phyloP scores from a whole-genome alignment of 106 monocot species.

The Chionographis japonica region DNA sequence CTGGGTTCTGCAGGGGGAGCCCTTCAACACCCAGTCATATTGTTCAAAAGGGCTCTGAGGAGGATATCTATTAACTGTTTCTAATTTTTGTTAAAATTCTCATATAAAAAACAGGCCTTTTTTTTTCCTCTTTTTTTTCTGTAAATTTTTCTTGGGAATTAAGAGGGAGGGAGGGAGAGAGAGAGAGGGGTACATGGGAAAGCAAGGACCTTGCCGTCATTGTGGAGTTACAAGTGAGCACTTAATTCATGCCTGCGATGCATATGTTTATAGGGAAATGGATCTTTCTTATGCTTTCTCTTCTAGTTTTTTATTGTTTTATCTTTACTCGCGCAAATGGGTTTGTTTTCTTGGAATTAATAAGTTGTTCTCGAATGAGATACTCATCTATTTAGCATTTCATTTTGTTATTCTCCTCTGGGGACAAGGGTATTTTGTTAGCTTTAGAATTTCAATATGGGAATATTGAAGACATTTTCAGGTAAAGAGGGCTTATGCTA shows the following conservation, averaged over 20 bases:
- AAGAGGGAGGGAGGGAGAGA: conserved; percentile 8
- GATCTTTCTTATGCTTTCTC: conserved; percentile 10
- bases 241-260: conserved; percentile 22
- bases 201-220: conserved; percentile 97
- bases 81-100: conserved; percentile 14
- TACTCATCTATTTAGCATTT: not conserved
- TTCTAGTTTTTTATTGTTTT: conserved; percentile 7
- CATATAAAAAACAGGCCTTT: conserved; percentile 18
- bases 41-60: conserved; percentile 7
- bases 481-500: not conserved
- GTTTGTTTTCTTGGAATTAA: conserved; percentile 1
- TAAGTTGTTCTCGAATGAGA: conserved; percentile 1
- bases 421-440: not conserved
- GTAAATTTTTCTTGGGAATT: conserved; percentile 4
- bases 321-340: not conserved
- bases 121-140: conserved; percentile 14
- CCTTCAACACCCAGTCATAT: conserved; percentile 19
- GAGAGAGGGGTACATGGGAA: conserved; percentile 56
- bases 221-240: conserved; percentile 99
- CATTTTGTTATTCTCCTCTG: too few species aligned
- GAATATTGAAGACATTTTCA: not conserved
- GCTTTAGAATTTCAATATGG: not conserved
- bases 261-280: not conserved
- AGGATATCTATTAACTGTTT: conserved; percentile 2
- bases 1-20: conserved; percentile 15